Base-by-base conservation (phyloP, 495 filamentous ascomycete genomes). In the Cetradonia linearis region DNA sequence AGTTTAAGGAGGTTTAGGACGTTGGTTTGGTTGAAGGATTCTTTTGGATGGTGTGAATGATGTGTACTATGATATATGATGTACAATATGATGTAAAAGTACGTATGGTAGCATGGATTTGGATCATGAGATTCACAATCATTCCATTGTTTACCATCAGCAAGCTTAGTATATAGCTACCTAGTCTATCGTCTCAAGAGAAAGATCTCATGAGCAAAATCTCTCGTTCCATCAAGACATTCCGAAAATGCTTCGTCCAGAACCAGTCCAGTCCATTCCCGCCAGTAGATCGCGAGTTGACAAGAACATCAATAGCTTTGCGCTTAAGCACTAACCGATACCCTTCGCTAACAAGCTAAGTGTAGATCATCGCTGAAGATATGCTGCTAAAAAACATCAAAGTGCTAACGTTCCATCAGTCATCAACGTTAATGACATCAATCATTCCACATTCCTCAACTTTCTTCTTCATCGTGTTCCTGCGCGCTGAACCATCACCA, bases 1-100 rank as follows among this genome's bases (percentile, higher is more conserved):
- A 84, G 44, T 87, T 90, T 69, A 79, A 30, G 48, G 23, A 38
- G 23, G 11, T 37, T 20, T 9, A 5, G 3, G 44, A 44, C 28
- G n/a, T 36, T 31, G 38, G 37, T 2, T 10, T 18, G 44, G 34
- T 27, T 46, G 2, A 20, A 18, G 14, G 52, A 3, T 11, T 37
- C 20, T 18, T 23, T 37, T 23, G 14, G 23, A 36, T 36, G 42
- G 27, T 7, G n/a, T 20, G 18, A 1, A 37, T 18, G n/a, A 13
- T 9, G 25, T 25, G 31, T n/a, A 16, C 20, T 42, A 37, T 20
- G n/a, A 20, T 3, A 16, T 5, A 34, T 34, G 49, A 34, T 53
- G 31, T 53, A 53, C 10, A 53, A 5, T 20, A 31, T 18, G 28
- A 33, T 36, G 18, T 34, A 52, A 23, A 10, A 9, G 16, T 53